These are phyloP conservation scores for Colletotrichum acutatum DNA, from an alignment of 2,329 filamentous ascomycete species.

Conservation along the genomic window DNA sequence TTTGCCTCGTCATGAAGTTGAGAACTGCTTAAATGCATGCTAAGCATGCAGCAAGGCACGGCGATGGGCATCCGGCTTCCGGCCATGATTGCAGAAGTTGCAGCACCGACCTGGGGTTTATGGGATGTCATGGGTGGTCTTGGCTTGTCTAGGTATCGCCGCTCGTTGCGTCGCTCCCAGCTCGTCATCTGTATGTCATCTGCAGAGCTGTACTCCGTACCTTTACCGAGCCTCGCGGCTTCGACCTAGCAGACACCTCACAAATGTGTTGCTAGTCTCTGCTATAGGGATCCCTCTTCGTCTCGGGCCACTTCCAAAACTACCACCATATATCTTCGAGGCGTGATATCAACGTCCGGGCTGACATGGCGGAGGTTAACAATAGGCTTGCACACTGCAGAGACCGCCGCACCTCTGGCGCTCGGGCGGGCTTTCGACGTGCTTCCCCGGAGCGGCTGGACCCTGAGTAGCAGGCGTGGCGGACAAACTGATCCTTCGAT, in stretches of 20 bases:
- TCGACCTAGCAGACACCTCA: not conserved
- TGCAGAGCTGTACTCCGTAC: not conserved
- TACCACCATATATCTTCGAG: not conserved
- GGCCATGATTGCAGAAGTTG: not conserved
- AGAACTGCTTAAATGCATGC: not conserved
- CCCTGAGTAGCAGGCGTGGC: slow-evolving; percentile 24
- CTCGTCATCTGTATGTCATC: not conserved
- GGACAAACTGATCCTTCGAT: slow-evolving; percentile 18
- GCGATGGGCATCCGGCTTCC: slow-evolving; percentile 13
- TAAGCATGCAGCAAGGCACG: not conserved
- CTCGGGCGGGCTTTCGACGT: slow-evolving; percentile 1
- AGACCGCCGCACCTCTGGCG: not conserved
- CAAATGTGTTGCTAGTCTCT: not conserved
- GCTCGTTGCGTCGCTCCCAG: not conserved
- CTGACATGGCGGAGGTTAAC: not conserved
- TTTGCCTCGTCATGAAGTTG: not conserved
- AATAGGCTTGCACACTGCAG: not conserved
- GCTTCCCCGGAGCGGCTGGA: slow-evolving; percentile 29
- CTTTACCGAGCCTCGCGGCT: not conserved
- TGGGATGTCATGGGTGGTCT: not conserved
- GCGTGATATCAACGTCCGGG: not conserved
- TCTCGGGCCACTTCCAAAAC: not conserved
- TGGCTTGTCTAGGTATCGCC: no score
- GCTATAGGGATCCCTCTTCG: not conserved
- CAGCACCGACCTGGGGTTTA: not conserved